These are phyloP conservation scores for Apiotrichum brassicae DNA, from an alignment of 1,284 basidiomycete genomes.

Conservation along the genomic window DNA sequence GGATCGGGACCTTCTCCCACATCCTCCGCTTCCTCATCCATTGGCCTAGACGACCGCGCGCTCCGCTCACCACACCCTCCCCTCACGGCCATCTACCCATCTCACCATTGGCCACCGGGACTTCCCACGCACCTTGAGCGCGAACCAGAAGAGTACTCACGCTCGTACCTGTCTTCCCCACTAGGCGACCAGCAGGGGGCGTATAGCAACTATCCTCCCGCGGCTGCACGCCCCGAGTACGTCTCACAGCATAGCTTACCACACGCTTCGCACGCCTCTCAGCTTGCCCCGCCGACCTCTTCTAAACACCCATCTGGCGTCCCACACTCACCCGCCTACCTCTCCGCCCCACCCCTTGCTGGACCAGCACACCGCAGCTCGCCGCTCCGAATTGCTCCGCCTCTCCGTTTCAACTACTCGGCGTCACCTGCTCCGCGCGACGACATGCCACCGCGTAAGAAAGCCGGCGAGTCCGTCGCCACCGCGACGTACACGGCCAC, in stretches of 20 bases:
- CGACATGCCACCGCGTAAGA: constrained; percentile 37
- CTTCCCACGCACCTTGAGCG: constrained; percentile 3
- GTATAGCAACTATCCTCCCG: constrained; percentile 1
- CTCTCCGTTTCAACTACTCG: constrained; percentile 40
- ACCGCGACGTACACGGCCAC: constrained; percentile 19
- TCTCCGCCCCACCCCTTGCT: constrained; percentile 11
- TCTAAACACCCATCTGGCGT: constrained; percentile 8
- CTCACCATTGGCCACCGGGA: constrained; percentile 17
- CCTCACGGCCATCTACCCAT: constrained; percentile 30
- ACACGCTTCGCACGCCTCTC: constrained; percentile 11
- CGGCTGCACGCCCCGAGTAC: constrained; percentile 1
- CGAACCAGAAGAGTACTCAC: constrained; percentile 6
- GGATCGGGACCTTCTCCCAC: neutral
- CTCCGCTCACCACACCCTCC: constrained; percentile 42
- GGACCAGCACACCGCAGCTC: constrained; percentile 12
- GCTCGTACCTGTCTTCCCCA: constrained; percentile 17
- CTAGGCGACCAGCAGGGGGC: constrained; percentile 11
- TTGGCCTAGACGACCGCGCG: constrained; percentile 23
- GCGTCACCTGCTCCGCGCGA: constrained; percentile 22
- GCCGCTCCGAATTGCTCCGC: constrained; percentile 36
- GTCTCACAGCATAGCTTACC: constrained; percentile 4
- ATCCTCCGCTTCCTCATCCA: constrained; percentile 20
- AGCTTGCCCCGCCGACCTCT: neutral
- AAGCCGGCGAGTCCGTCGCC: constrained; percentile 24
- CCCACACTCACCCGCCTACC: constrained; percentile 12